A percentile compares a stretch with the other conserved stretches of the same genome.
Conservation (phyloP, 164 flowering plant species). For the Akebia trifoliata region DNA sequence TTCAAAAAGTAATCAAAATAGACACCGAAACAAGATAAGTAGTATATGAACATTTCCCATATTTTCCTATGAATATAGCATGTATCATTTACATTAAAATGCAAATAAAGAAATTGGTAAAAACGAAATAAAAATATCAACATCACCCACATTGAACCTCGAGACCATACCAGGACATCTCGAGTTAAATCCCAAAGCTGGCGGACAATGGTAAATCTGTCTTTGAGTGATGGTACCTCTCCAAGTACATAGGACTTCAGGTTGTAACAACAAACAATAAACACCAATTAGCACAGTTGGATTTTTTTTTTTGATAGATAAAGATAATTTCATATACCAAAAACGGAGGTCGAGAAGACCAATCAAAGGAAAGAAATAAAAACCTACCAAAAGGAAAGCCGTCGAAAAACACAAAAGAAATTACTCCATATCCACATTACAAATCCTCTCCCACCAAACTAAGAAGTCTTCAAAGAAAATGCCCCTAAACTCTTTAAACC, state of each 20-base stretch:
- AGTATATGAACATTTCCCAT: neutral
- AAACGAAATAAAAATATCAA: neutral
- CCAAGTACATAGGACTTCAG: slow-evolving; percentile 97
- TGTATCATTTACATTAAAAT: neutral
- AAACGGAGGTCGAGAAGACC: too few relatives aligned
- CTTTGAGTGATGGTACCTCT: slow-evolving; percentile 85
- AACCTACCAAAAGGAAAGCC: too few relatives aligned
- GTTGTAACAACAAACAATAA: slow-evolving; percentile 19
- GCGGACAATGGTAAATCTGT: slow-evolving; percentile 78
- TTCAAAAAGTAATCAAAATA: too few relatives aligned
- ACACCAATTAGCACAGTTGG: neutral
- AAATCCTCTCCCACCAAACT: too few relatives aligned
- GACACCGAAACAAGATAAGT: too few relatives aligned
- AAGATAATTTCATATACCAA: neutral
- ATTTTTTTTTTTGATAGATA: neutral
- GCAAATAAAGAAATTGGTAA: neutral
- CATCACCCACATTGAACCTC: neutral
- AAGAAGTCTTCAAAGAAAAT: too few relatives aligned
- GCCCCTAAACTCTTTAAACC: too few relatives aligned
- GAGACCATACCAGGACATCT: slow-evolving; percentile 75
- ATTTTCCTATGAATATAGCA: neutral
- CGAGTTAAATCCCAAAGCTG: slow-evolving; percentile 94
- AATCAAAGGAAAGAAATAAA: too few relatives aligned
- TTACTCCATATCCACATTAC: too few relatives aligned
- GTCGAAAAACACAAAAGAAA: too few relatives aligned